Evolutionary conservation across 176 grass and related monocot genomes (phyloP).

Genomic region (Pharus latifolius): DNA sequence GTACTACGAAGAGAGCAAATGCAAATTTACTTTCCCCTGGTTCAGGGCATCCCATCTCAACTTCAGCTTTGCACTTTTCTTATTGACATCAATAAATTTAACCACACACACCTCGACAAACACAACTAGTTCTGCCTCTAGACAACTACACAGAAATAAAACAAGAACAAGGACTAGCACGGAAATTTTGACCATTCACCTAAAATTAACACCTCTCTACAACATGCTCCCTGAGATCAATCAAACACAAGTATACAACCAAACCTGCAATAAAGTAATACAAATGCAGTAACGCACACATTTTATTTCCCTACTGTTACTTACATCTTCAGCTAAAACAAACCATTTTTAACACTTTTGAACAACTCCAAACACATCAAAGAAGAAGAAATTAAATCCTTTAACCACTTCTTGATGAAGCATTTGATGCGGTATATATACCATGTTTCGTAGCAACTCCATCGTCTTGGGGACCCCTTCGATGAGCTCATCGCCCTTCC

Average conservation of each 20-base stretch:
- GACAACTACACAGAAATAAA: neutral
- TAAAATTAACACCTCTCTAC: neutral
- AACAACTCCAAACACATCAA: neutral
- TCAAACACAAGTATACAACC: neutral
- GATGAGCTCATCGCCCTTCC: conserved; percentile 89
- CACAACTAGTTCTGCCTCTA: neutral
- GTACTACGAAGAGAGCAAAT: neutral
- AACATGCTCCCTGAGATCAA: neutral
- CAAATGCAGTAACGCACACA: too few relatives aligned
- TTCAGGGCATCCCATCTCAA: neutral
- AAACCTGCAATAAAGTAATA: neutral
- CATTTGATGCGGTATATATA: conserved; percentile 6
- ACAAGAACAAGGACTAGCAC: neutral
- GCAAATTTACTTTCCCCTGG: neutral
- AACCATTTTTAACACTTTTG: neutral
- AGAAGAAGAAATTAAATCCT: neutral
- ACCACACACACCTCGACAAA: neutral
- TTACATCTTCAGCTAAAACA: neutral
- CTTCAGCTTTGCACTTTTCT: neutral
- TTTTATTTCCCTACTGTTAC: too few relatives aligned
- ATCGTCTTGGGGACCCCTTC: conserved; percentile 63
- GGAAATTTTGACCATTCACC: neutral
- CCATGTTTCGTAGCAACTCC: conserved; percentile 56
- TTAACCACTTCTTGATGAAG: neutral
- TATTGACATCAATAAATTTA: neutral